Percentiles rank a stretch among this genome's conserved stretches.
Evolutionary conservation across 129 eudicot genomes (phyloP).

Genomic region (carrot (Daucus carota)): DH1_v3.0 NC_030387.2:35268001-35268500

Average conservation of each 20-base stretch:
- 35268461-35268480: not conserved
- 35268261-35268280: not conserved
- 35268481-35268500: not conserved
- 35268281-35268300: not conserved
- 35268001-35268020: not conserved
- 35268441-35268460: not conserved
- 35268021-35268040: not conserved
- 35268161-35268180: not conserved
- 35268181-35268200: not conserved
- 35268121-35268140: slow-evolving; percentile 4
- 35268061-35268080: slow-evolving; percentile 14
- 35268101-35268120: not conserved
- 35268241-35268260: slow-evolving; percentile 9
- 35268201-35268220: not conserved
- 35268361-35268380: slow-evolving; percentile 5
- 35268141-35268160: not conserved
- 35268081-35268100: slow-evolving; percentile 16
- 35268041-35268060: not conserved
- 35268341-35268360: not conserved
- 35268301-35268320: not conserved
- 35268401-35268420: not conserved
- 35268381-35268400: slow-evolving; percentile 4
- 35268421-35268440: not conserved
- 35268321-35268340: not conserved
- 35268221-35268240: slow-evolving; percentile 12